Base-by-base conservation (phyloP, 2,329 filamentous ascomycete genomes). In the Pezicula rhizophila region DNA sequence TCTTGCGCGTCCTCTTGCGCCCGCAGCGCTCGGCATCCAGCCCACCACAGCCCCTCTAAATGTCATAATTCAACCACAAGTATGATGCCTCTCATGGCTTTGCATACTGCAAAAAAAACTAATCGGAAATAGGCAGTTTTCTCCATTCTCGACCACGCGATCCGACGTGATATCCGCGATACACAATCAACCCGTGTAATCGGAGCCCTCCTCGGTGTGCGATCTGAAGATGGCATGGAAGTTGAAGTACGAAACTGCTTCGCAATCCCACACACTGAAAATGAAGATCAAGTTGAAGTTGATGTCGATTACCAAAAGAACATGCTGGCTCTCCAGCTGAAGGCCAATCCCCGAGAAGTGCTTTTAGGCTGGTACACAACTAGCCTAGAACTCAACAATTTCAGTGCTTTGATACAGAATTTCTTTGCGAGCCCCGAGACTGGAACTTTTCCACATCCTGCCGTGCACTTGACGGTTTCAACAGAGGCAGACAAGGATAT, bases 271-370 rank as follows among this genome's bases (percentile, higher is more conserved):
- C 93, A 99, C 76, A 97, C 92, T 60, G 93, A 99, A 75, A 96
- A 92, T 60, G 87, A 91, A 68, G 93, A 99, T 72, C 93, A 99
- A 73, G 93, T 99, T 64, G 93, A 99, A 73, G 93, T 99, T 57
- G 93, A 99, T 68, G 95, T 99, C 79, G 93, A 99, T 73, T 99
- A 97, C 73, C 93, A 99, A 75, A 97, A 97, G 81, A 91, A 92
- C 71, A 99, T 99, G 93, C 84, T 97, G 50, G 86, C 88, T 52
- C 77, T 99, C 61, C 92, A 96, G 68, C 83, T 97, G 60, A 92
- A 92, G 73, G 92, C 91, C 50, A 87, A 90, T 70, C 93, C 93
- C 45, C 89, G 90, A 71, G 93, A 99, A 72, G 83, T 90, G 47
- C 81, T 99, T 51, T 86, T 99, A 54, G 93, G 93, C 65, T 99